Evolutionary conservation across 1,284 basidiomycete genomes (phyloP), one percentile per base, ranked within the genome.

Genomic region (Ceratobasidium sp.): DNA sequence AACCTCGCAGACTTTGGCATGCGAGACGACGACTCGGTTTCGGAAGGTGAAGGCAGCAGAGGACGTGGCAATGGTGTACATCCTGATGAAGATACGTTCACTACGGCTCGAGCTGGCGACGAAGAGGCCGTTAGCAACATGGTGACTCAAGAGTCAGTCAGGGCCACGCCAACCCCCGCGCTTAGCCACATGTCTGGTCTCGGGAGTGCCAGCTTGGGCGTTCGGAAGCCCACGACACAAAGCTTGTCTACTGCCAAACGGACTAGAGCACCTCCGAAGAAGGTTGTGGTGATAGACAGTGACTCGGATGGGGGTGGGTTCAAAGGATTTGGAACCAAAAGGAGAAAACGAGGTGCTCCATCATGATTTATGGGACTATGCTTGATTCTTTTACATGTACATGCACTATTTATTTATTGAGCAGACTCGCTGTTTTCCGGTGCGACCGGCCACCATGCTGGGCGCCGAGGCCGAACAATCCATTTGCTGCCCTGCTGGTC

Each of bases 381-480:
- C 34, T 27, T 48, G 22, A 56, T 34, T 37, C 48, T 46, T 2
- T 11, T 71, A 71, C 43, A 37, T 59, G 48, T 61, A 58, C 48
- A 48, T 14, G 24, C 11, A 37, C 43, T 3, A 9, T 6, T 43
- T 41, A 48, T 48, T 48, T 71, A 61, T 71, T 46, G 43, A 16
- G 34, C 41, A 34, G 39, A 7, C 16, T 58, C 24, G 41, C 22
- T 29, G 27, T 71, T 19, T 13, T 71, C 68, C n/a, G 46, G 29
- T 8, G 41, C 19, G 14, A 48, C 43, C 9, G 91, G 91, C 91
- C 91, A 92, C 89, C 90, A 90, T 76, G 87, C 85, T 2, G 91
- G 90, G 85, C 87, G 87, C 85, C 87, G 88, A 51, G 87, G 88
- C 48, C 83, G 82, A 8, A 89, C 84, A 24, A 79, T 79, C 84